These are phyloP conservation scores for Hymenoscyphus scutula DNA, from an alignment of 2,329 filamentous ascomycete genomes.

Conservation along the genomic window DNA sequence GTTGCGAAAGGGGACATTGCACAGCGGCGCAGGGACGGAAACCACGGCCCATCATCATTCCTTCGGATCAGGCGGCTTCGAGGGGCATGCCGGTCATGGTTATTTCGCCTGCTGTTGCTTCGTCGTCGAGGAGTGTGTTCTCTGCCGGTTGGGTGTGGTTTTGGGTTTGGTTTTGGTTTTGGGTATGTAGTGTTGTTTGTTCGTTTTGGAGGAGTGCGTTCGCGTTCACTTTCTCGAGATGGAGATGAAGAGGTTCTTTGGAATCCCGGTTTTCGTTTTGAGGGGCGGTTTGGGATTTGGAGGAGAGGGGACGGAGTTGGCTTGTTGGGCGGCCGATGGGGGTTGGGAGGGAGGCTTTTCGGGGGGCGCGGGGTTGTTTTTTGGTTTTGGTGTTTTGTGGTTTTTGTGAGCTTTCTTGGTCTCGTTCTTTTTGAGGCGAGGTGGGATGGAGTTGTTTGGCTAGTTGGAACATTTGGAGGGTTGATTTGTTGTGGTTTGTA, in stretches of 20 bases:
- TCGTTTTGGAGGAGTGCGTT: background rate
- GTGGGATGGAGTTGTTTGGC: background rate
- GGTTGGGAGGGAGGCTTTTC: background rate
- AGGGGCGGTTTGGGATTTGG: too few relatives aligned
- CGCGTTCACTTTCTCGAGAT: background rate
- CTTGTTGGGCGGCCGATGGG: background rate
- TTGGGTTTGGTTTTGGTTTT: too few relatives aligned
- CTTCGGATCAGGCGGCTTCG: background rate
- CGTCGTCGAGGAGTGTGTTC: background rate
- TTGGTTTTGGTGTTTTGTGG: background rate
- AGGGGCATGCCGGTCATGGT: background rate
- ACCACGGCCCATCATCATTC: background rate
- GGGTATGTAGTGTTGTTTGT: too few relatives aligned
- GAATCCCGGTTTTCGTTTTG: too few relatives aligned
- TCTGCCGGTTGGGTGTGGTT: too few relatives aligned
- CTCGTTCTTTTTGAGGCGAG: too few relatives aligned
- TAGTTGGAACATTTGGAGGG: background rate
- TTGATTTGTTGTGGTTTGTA: too few relatives aligned
- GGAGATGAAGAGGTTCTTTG: too few relatives aligned
- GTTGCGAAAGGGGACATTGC: background rate
- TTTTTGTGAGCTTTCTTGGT: background rate
- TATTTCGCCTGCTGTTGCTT: background rate
- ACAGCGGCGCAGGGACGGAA: background rate
- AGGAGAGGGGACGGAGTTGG: background rate
- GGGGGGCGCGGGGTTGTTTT: background rate